phyloP scores from a whole-genome alignment of 2,329 filamentous ascomycete species.

The Tricladium varicosporioides region DNA sequence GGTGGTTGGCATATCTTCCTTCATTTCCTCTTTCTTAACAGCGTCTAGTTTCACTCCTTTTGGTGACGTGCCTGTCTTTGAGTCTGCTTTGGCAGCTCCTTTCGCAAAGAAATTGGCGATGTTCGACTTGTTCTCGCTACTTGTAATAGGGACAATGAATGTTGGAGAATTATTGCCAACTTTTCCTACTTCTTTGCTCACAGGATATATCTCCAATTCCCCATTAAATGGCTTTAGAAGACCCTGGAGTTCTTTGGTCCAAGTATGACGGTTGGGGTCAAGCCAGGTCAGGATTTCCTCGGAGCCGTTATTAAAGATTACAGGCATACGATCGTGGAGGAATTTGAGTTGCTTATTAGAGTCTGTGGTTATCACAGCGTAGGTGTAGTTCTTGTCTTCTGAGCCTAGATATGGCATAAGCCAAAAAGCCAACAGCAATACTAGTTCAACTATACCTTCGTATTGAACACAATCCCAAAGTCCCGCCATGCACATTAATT shows the following conservation, averaged over 20 bases:
- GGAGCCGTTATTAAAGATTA: conserved; percentile 77
- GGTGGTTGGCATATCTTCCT: conserved; percentile 15
- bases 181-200: conserved; percentile 87
- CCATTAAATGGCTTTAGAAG: conserved; percentile 77
- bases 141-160: conserved; percentile 81
- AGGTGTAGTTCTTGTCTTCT: conserved; percentile 75
- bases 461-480: conserved; percentile 87
- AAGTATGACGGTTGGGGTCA: conserved; percentile 67
- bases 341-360: conserved; percentile 82
- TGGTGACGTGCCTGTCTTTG: conserved; percentile 7
- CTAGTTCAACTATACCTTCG: conserved; percentile 52
- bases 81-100: conserved; percentile 17
- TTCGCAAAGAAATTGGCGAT: conserved; percentile 91
- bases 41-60: background rate
- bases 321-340: conserved; percentile 93
- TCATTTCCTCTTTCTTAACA: conserved; percentile 6
- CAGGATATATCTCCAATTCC: conserved; percentile 80
- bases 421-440: background rate
- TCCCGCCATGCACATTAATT: conserved; percentile 80
- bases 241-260: conserved; percentile 75
- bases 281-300: conserved; percentile 73
- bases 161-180: conserved; percentile 85
- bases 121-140: conserved; percentile 84
- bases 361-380: conserved; percentile 89
- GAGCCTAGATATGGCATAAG: conserved; percentile 40